Evolutionary conservation across 495 filamentous ascomycete genomes (phyloP).

Genomic region (Penicillium arizonense): DNA sequence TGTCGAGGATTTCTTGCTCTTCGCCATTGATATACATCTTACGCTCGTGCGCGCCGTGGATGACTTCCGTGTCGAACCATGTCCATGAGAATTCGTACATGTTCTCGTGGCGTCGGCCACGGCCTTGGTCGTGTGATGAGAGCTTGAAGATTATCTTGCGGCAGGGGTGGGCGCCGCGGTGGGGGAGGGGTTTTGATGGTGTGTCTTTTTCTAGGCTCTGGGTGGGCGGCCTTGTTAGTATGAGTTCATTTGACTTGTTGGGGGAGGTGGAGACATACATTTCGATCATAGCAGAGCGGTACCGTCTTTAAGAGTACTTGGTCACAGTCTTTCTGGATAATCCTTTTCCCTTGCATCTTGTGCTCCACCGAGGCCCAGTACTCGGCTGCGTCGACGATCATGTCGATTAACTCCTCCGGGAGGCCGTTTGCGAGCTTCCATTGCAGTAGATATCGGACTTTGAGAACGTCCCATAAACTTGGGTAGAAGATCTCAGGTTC

Average conservation of each 20-base stretch:
- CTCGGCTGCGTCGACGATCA: constrained; percentile 65
- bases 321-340: constrained; percentile 37
- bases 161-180: constrained; percentile 39
- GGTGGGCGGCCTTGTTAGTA: not conserved
- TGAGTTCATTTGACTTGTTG: not conserved
- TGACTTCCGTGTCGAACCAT: constrained; percentile 66
- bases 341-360: constrained; percentile 23
- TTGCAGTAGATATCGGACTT: constrained; percentile 33
- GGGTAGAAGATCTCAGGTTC: constrained; percentile 21
- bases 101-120: constrained; percentile 27
- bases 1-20: constrained; percentile 15
- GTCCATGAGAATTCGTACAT: constrained; percentile 61
- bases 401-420: constrained; percentile 64
- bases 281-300: constrained; percentile 39
- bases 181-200: constrained; percentile 29
- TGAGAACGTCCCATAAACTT: constrained; percentile 32
- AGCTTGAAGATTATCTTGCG: constrained; percentile 65
- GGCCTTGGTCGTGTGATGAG: constrained; percentile 65
- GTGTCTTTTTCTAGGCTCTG: constrained; percentile 17
- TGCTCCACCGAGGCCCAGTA: constrained; percentile 60
- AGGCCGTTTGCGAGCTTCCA: constrained; percentile 43
- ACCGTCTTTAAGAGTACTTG: constrained; percentile 37
- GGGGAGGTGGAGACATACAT: constrained; percentile 14
- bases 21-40: constrained; percentile 19
- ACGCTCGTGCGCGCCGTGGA: constrained; percentile 22